Conservation (phyloP, 169 alveolate genomes). For the Plasmodium vivax region DNA sequence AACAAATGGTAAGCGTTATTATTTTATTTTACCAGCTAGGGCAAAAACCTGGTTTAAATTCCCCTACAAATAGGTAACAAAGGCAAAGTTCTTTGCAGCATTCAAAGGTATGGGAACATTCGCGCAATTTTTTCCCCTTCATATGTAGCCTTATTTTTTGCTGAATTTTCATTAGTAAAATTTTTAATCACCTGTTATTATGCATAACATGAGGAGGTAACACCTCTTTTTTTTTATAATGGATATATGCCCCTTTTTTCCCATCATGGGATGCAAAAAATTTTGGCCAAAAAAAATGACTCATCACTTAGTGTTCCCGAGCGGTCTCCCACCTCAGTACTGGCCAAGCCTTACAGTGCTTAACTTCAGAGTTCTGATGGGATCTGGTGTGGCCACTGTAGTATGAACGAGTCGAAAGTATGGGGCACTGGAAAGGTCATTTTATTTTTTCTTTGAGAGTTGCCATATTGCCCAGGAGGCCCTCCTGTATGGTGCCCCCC, state of each 20-base stretch:
- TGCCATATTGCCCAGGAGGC: background rate
- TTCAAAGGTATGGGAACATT: background rate
- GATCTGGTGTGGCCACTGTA: slow-evolving; percentile 93
- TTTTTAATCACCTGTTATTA: background rate
- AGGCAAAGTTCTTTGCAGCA: background rate
- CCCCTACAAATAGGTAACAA: background rate
- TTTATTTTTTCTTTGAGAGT: background rate
- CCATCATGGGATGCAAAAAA: background rate
- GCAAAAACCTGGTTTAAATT: no score
- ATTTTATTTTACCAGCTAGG: background rate
- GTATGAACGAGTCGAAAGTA: slow-evolving; percentile 81
- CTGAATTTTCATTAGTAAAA: background rate
- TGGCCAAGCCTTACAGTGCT: slow-evolving; percentile 92
- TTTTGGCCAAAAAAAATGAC: slow-evolving; percentile 44
- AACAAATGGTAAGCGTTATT: background rate
- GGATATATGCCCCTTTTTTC: no score
- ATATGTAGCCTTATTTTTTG: background rate
- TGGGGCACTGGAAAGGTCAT: background rate
- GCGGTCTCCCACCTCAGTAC: slow-evolving; percentile 95
- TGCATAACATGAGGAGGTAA: background rate
- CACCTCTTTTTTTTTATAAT: background rate
- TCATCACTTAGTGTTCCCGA: slow-evolving; percentile 85
- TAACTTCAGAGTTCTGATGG: slow-evolving; percentile 94
- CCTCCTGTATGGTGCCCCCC: background rate
- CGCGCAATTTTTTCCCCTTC: background rate